Conservation (phyloP, 2,329 filamentous ascomycete genomes). For the Sclerotinia borealis region DNA sequence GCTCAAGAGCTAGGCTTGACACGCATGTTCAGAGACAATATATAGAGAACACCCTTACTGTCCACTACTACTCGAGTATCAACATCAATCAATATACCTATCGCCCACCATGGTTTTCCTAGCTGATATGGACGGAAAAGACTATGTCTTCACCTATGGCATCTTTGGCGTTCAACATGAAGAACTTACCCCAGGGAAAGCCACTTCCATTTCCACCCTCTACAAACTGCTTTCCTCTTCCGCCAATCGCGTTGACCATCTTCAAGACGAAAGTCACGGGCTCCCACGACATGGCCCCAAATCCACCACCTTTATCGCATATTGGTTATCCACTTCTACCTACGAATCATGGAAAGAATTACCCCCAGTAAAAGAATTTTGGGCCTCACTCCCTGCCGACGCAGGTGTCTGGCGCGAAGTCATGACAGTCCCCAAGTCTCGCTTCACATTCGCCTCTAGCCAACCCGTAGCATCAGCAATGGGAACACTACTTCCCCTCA, state of each 20-base stretch:
- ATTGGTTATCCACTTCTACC: slow-evolving; percentile 18
- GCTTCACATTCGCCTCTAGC: slow-evolving; percentile 18
- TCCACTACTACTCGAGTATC: neutral
- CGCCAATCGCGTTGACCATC: slow-evolving; percentile 15
- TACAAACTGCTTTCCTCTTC: slow-evolving; percentile 16
- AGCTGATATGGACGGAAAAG: slow-evolving; percentile 11
- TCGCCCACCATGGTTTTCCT: slow-evolving; percentile 19
- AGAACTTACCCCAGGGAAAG: slow-evolving; percentile 12
- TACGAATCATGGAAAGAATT: slow-evolving; percentile 23
- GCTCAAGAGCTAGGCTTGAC: neutral
- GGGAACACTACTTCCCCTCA: slow-evolving; percentile 12
- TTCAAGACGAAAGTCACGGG: slow-evolving; percentile 14
- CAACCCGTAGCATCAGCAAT: slow-evolving; percentile 17
- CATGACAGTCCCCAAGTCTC: slow-evolving; percentile 20
- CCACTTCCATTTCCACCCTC: slow-evolving; percentile 4
- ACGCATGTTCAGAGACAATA: neutral
- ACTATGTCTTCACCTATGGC: slow-evolving; percentile 16
- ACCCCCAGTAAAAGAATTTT: slow-evolving; percentile 14
- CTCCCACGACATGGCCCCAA: slow-evolving; percentile 3
- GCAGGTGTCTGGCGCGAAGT: slow-evolving; percentile 22
- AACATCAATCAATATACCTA: neutral
- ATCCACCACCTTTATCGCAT: slow-evolving; percentile 17
- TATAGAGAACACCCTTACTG: neutral
- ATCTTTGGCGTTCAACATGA: slow-evolving; percentile 18
- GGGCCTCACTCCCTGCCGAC: slow-evolving; percentile 17